Evolutionary conservation across 345 rosid species (phyloP).

Genomic region (Combretum micranthum): DNA sequence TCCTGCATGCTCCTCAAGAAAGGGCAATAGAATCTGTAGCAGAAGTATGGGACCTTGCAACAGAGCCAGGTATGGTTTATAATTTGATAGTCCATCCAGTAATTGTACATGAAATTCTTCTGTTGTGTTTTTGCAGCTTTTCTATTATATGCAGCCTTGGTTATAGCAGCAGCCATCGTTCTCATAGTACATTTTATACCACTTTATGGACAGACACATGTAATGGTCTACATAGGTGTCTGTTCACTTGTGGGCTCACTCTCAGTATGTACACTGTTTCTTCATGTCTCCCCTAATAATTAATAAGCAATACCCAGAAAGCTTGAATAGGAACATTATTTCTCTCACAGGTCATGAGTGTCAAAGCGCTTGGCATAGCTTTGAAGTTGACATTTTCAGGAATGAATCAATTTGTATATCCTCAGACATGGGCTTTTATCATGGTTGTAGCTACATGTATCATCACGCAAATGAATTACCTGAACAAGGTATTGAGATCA

Average conservation of each 20-base stretch:
- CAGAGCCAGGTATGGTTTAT: constrained; percentile 73
- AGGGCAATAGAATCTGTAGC: constrained; percentile 73
- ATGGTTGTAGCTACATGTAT: constrained; percentile 55
- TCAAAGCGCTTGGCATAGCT: constrained; percentile 76
- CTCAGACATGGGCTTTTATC: constrained; percentile 64
- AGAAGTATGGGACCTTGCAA: constrained; percentile 97
- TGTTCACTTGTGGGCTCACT: constrained; percentile 96
- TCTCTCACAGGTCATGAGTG: constrained; percentile 61
- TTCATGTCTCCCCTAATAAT: not conserved
- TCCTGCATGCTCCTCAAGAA: constrained; percentile 96
- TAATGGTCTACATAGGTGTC: constrained; percentile 89
- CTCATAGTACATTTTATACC: constrained; percentile 69
- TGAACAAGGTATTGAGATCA: constrained; percentile 51
- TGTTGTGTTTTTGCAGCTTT: constrained; percentile 56
- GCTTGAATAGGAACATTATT: not conserved
- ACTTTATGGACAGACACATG: constrained; percentile 87
- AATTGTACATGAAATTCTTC: not conserved
- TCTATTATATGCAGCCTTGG: constrained; percentile 74
- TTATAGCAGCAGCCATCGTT: constrained; percentile 57
- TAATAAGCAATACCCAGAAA: not conserved
- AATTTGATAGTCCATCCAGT: not conserved
- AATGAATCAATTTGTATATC: constrained; percentile 60
- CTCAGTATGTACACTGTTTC: constrained; percentile 48
- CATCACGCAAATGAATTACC: constrained; percentile 66
- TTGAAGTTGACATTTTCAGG: constrained; percentile 68